Evolutionary conservation across 495 filamentous ascomycete genomes (phyloP).

Genomic region (Glarea lozoyensis): DNA sequence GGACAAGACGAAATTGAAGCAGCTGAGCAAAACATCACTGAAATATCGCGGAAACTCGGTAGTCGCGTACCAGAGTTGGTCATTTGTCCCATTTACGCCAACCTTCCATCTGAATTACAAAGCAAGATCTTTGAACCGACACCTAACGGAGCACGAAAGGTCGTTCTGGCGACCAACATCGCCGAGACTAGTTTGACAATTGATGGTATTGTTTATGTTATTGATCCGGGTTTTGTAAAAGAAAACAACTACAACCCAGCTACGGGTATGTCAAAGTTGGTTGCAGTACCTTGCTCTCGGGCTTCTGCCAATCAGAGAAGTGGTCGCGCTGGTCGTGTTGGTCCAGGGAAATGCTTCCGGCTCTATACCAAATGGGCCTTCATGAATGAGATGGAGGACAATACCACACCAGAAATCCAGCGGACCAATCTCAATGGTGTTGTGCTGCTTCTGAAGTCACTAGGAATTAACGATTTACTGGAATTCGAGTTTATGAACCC

Average conservation of each 20-base stretch:
- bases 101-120: constrained; percentile 89
- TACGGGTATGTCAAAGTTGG: constrained; percentile 91
- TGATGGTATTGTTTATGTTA: constrained; percentile 90
- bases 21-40: constrained; percentile 76
- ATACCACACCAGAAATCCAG: constrained; percentile 79
- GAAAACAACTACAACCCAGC: constrained; percentile 75
- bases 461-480: constrained; percentile 81
- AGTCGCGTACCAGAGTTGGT: constrained; percentile 73
- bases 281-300: constrained; percentile 94
- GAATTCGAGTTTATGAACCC: constrained; percentile 98
- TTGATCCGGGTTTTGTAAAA: constrained; percentile 87
- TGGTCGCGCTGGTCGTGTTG: constrained; percentile 91
- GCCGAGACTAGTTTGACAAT: constrained; percentile 97
- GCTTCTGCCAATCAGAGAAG: constrained; percentile 88
- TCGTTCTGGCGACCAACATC: constrained; percentile 93
- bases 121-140: constrained; percentile 81
- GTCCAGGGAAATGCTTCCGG: constrained; percentile 90
- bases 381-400: constrained; percentile 80
- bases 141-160: constrained; percentile 74
- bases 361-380: constrained; percentile 92
- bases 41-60: constrained; percentile 67
- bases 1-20: constrained; percentile 89
- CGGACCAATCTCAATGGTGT: constrained; percentile 88
- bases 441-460: constrained; percentile 92
- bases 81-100: constrained; percentile 83